Base-by-base conservation (phyloP, 495 filamentous ascomycete species). In the Aspergillus panamensis region DNA sequence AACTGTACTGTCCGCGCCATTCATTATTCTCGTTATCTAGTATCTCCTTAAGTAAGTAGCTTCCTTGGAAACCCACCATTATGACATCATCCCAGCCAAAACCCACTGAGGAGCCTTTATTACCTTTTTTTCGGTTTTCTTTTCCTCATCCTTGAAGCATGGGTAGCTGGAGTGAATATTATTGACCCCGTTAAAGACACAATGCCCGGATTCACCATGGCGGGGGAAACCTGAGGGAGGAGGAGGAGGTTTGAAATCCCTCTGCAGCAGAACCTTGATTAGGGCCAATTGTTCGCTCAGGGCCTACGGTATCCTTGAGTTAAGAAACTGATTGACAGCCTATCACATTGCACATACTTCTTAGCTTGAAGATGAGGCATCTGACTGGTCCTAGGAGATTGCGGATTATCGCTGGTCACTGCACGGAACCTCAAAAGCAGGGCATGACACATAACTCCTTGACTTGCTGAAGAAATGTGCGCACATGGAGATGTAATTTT, bases 241-340 rank as follows among this genome's bases (percentile, higher is more conserved):
- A 5, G 16, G 44, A 44, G 20, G 45, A 13, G 31, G 47, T 57
- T 48, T 25, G 35, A 44, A 57, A 50, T 57, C 19, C 43, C 37
- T 39, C 59, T 50, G 43, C 54, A 44, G 59, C 50, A 30, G 20
- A 42, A 32, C 54, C 54, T 57, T 49, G 54, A 37, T 50, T 37
- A 16, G 20, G 19, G 31, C 53, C 43, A 54, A 57, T 48, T 19
- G 31, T 13, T 48, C 31, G 17, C 5, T 49, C n/a, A 7, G 48
- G 30, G 17, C 31, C 59, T 57, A 53, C 32, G n/a, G n/a, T n/a
- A n/a, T n/a, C 14, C 59, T 53, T 20, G 21, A 57, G 43, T 39
- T 31, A 45, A 50, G 20, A 49, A 25, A 51, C 48, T 39, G 40
- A 48, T 51, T 48, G 32, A 40, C 48, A 16, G 37, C 29, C 19